Evolutionary conservation across 768 basidiomycete genomes (phyloP).

Genomic region (Chalciporus piperatus): DNA sequence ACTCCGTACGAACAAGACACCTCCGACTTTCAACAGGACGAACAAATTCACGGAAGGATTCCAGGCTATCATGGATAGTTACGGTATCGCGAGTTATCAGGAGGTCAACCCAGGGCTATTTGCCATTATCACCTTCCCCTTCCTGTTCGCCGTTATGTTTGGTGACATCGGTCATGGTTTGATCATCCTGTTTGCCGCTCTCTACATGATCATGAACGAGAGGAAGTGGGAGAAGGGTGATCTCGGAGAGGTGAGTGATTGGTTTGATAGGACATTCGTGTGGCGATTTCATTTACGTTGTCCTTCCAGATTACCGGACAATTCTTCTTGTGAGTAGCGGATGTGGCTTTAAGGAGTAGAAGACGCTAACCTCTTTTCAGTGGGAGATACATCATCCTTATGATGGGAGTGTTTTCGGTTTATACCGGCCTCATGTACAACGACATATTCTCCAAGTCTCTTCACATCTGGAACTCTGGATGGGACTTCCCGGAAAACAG

Average conservation of each 20-base stretch:
- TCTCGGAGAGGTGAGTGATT: constrained; percentile 63
- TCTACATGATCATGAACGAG: constrained; percentile 87
- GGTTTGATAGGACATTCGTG: background rate
- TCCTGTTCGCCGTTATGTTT: constrained; percentile 99
- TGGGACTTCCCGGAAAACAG: constrained; percentile 68
- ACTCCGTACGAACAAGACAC: constrained; percentile 83
- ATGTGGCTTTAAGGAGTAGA: constrained; percentile 2
- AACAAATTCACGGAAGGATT: constrained; percentile 97
- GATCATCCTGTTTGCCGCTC: constrained; percentile 72
- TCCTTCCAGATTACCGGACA: constrained; percentile 66
- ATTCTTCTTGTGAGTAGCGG: constrained; percentile 82
- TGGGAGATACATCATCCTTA: constrained; percentile 95
- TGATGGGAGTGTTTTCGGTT: constrained; percentile 97
- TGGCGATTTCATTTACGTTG: constrained; percentile 9
- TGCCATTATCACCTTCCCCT: constrained; percentile 91
- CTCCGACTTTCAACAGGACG: constrained; percentile 92
- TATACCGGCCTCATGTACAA: constrained; percentile 99
- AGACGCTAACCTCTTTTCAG: constrained; percentile 41
- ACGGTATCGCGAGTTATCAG: constrained; percentile 92
- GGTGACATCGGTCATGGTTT: constrained; percentile 97
- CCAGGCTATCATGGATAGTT: constrained; percentile 98
- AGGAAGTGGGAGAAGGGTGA: constrained; percentile 69
- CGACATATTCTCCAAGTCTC: constrained; percentile 94
- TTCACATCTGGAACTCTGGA: constrained; percentile 84
- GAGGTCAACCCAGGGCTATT: constrained; percentile 97